A percentile compares a stretch with the other conserved stretches of the same genome.
phyloP scores from a whole-genome alignment of 257 asterid genomes.

The Apocynum venetum region DNA sequence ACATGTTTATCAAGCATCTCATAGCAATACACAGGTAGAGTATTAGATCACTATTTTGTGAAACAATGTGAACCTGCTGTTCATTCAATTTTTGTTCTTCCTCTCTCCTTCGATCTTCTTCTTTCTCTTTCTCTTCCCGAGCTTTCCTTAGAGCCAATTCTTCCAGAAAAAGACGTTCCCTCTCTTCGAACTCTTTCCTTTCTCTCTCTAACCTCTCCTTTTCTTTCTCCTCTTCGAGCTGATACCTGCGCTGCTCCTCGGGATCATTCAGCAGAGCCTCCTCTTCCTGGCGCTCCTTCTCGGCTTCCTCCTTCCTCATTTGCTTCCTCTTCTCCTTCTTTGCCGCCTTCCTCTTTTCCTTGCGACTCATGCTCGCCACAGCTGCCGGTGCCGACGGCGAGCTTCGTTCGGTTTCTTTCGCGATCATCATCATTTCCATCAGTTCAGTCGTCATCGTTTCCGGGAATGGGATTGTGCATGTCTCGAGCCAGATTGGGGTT shows the following conservation, averaged over 20 bases:
- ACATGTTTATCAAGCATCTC: not conserved
- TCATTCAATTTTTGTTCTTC: constrained; percentile 43
- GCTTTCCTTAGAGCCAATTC: constrained; percentile 59
- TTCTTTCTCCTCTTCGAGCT: constrained; percentile 72
- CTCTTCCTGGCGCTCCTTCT: constrained; percentile 60
- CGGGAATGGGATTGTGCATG: not conserved
- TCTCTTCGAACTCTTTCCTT: constrained; percentile 69
- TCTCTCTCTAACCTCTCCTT: constrained; percentile 60
- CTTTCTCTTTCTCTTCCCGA: constrained; percentile 39
- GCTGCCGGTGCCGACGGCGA: constrained; percentile 21
- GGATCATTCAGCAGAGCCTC: constrained; percentile 72
- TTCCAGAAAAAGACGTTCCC: constrained; percentile 65
- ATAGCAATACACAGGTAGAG: not conserved
- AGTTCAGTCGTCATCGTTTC: constrained; percentile 18
- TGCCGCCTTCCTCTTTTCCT: constrained; percentile 67
- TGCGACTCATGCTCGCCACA: constrained; percentile 35
- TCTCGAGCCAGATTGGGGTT: not conserved
- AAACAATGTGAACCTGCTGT: constrained; percentile 35
- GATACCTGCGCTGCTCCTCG: constrained; percentile 61
- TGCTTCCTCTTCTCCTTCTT: constrained; percentile 91
- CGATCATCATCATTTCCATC: constrained; percentile 18
- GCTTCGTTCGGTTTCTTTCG: constrained; percentile 14
- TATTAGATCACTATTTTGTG: not conserved
- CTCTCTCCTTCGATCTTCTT: constrained; percentile 47
- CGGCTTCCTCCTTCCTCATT: constrained; percentile 75